Conservation (phyloP, 768 basidiomycete species). For the Tricholoma terreum region DNA sequence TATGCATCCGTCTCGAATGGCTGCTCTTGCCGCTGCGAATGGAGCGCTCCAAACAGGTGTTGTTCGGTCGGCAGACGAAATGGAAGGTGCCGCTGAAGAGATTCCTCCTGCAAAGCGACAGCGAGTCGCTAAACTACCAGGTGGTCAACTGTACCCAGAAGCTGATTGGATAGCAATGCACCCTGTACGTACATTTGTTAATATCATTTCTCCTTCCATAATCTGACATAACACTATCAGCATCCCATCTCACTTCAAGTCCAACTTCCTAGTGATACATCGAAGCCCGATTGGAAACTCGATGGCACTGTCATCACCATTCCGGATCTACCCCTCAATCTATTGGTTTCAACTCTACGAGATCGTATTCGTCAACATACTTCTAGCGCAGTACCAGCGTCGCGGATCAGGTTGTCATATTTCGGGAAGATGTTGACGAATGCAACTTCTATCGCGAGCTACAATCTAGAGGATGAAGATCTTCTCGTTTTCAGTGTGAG, state of each 20-base stretch:
- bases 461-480: constrained; percentile 93
- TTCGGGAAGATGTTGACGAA: constrained; percentile 86
- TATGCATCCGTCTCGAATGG: constrained; percentile 68
- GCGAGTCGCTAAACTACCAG: constrained; percentile 80
- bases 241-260: constrained; percentile 85
- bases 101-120: constrained; percentile 85
- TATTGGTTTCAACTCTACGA: constrained; percentile 84
- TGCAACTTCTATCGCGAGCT: constrained; percentile 75
- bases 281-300: constrained; percentile 92
- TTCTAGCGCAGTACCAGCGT: constrained; percentile 77
- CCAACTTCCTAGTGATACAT: constrained; percentile 77
- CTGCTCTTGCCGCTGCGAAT: constrained; percentile 54
- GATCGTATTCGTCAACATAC: constrained; percentile 82
- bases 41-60: constrained; percentile 58
- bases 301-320: constrained; percentile 78
- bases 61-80: constrained; percentile 77
- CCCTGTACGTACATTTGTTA: constrained; percentile 48
- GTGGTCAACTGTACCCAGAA: constrained; percentile 81
- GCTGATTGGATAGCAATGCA: constrained; percentile 90
- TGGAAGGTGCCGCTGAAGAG: constrained; percentile 64
- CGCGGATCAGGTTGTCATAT: constrained; percentile 77
- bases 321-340: constrained; percentile 77
- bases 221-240: constrained; percentile 28
- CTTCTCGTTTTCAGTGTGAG: constrained; percentile 72
- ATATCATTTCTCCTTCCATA: background rate